Evolutionary conservation across 2,329 filamentous ascomycete species (phyloP).

Genomic region (Xylariaceae sp.): DNA sequence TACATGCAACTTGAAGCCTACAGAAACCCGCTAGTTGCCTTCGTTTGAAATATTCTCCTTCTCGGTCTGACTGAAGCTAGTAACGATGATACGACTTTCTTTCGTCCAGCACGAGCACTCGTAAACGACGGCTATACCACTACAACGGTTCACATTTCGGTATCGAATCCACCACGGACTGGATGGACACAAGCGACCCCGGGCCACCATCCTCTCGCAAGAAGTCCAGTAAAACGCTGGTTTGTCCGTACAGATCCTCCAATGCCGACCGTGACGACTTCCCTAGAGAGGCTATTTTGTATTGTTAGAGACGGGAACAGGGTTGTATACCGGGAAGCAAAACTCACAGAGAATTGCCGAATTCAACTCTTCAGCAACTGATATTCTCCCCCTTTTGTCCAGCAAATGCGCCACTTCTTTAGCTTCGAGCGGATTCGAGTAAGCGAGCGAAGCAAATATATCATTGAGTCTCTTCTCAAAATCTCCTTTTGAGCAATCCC

Average conservation of each 20-base stretch:
- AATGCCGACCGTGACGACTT: constrained; percentile 83
- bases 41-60: neutral
- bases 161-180: constrained; percentile 45
- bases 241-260: constrained; percentile 81
- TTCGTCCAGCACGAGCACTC: neutral
- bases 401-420: constrained; percentile 71
- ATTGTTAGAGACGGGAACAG: constrained; percentile 10
- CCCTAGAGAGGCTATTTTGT: constrained; percentile 68
- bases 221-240: constrained; percentile 77
- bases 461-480: constrained; percentile 70
- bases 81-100: neutral
- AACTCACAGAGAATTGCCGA: constrained; percentile 80
- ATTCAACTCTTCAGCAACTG: constrained; percentile 89
- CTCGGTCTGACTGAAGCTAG: neutral
- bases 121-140: neutral
- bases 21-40: neutral
- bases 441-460: constrained; percentile 84
- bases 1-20: neutral
- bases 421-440: constrained; percentile 72
- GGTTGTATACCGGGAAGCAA: neutral
- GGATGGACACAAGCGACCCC: constrained; percentile 70
- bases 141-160: constrained; percentile 36
- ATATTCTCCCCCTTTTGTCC: constrained; percentile 65
- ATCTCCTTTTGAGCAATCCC: constrained; percentile 62
- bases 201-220: constrained; percentile 72